Evolutionary conservation across 441 rosid species (phyloP), one percentile per base, ranked within the genome.

Genomic region (Melastoma candidum): DNA sequence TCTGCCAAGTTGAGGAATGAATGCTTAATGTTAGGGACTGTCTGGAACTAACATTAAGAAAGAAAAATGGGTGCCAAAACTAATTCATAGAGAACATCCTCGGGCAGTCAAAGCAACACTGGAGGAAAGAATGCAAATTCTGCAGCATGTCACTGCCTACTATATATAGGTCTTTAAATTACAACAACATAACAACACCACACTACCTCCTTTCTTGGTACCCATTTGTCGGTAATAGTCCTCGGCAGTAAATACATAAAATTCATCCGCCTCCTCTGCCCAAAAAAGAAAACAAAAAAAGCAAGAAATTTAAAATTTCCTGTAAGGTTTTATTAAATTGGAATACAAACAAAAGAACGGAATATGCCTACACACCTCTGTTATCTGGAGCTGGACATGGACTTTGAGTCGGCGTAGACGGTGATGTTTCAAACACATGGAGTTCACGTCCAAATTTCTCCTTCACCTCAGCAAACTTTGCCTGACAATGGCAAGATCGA

Each of bases 241-340:
- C 66, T 79, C 88, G 0, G 96, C 71, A 25, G 95, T 85, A 74
- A 90, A 75, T 68, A 85, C 95, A 49, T 80, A 87, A 65, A 73
- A 85, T 47, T 81, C 98, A 72, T 90, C 98, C 2, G 89, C 58
- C 58, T 75, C 85, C 45, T 82, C 92, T 79, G 78, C 66, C 26
- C 59, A 60, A 12, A n/a, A 44, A 58, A 26, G 46, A 44, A 22
- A 46, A 48, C 47, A 63, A 26, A 59, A 57, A 49, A 7, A 36
- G 57, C 13, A 44, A 32, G 46, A 11, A 56, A 24, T 27, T 17
- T 12, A 26, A 11, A 3, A 45, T 45, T 12, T 47, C 46, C 44
- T 13, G 44, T 46, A 46, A 11, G 26, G 12, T 13, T 46, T 25
- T 12, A 17, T 54, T 39, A 47, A 46, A 29, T 10, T 49, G 49